Evolutionary conservation across 1,139 yeast species (phyloP), one percentile per base, ranked within the genome.

Genomic region (Suhomyces wounanorum): DNA sequence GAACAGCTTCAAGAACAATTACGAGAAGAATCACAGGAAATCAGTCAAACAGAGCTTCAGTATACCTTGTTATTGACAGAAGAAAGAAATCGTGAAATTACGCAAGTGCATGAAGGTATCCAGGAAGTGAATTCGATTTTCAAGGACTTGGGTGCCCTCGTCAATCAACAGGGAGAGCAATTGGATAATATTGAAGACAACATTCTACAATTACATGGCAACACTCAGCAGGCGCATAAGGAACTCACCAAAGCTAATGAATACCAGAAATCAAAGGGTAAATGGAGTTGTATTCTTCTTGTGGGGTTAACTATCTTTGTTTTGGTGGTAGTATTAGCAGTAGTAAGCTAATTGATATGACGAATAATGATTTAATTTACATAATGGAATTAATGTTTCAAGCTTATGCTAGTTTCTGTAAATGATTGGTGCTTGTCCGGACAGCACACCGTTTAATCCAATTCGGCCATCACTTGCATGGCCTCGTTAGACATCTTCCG

Each of bases 101-200:
- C 78, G 36, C 84, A 81, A 55, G 87, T 91, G 8, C 83, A 87
- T 41, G 82, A 83, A 47, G 96, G 96, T 0, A 89, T 91, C 8
- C 78, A 78, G 53, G 97, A 91, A 59, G 90, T 91, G 44, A 90
- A 91, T 63, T 78, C 91, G 8, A 90, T 91, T 1, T 91, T 90
- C 66, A 84, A 85, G 57, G 96, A 90, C 59, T 69, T 91, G 55
- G 91, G 91, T 14, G 79, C 83, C 40, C 69, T 91, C 58, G 95
- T 91, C 1, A 77, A 79, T 49, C 94, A 89, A 63, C 97, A 91
- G 64, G 96, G 96, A 5, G 85, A 82, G 38, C 92, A 88, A 57
- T 78, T 91, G 26, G 96, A 89, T 63, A 82, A 90, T 0, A 83
- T 91, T 16, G 97, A 90, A 61, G 90, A 87, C 53, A 90, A 90